Percentiles rank a stretch among this genome's conserved stretches.
Evolutionary conservation across 2,329 filamentous ascomycete species (phyloP).

Genomic region (Apiospora marii): DNA sequence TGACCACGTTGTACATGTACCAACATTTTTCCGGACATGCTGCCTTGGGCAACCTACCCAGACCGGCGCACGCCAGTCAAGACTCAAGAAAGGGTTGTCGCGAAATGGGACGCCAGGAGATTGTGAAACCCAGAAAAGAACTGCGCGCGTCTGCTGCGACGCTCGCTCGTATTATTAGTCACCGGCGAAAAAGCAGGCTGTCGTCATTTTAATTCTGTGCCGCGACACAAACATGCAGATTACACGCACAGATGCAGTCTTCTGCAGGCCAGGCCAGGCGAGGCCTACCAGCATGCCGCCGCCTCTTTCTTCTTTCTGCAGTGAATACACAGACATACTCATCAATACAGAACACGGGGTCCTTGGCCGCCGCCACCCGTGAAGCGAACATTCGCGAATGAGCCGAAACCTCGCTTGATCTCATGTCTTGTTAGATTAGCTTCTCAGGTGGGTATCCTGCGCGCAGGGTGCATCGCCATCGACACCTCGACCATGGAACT

Average conservation of each 20-base stretch:
- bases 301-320: not conserved
- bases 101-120: not conserved
- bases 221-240: not conserved
- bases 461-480: not conserved
- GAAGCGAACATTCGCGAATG: not conserved
- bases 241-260: not conserved
- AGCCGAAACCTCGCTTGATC: constrained; percentile 10
- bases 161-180: not conserved
- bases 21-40: not conserved
- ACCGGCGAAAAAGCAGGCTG: constrained; percentile 3
- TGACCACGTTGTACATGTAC: not conserved
- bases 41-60: not conserved
- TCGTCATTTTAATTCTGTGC: constrained; percentile 3
- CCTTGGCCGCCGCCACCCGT: not conserved
- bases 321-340: not conserved
- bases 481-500: not conserved
- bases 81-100: not conserved
- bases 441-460: constrained; percentile 2
- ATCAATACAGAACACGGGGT: not conserved
- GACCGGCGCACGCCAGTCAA: not conserved
- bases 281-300: not conserved
- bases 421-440: not conserved
- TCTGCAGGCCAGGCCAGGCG: not conserved
- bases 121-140: constrained; percentile 20
- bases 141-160: constrained; percentile 10